Base-by-base conservation (phyloP, 2,329 filamentous ascomycete genomes). In the Ascochyta koolunga region DNA sequence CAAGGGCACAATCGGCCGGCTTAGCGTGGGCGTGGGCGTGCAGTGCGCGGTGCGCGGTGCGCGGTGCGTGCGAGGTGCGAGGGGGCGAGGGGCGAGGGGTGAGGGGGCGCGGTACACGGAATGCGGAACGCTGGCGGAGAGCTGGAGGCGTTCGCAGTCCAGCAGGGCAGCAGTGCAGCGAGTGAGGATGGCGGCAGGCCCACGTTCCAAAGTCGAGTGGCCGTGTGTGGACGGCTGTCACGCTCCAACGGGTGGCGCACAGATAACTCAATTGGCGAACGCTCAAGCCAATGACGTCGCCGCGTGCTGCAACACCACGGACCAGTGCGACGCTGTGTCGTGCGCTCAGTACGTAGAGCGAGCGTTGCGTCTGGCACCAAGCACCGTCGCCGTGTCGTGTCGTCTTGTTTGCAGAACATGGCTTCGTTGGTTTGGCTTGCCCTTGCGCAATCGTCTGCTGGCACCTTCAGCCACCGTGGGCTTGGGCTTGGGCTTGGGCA, bases 141-240 rank as follows among this genome's bases (percentile, higher is more conserved):
- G 35, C 19, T 13, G 16, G 18, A 41, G 33, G 50, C 27, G 21
- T 29, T 50, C 22, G 35, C 39, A 39, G 39, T 50, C 7, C 24
- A 27, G 24, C 24, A 51, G 38, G 42, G 61, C 54, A 43, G 57
- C 37, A 57, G 56, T 39, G 51, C 56, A 62, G 59, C 58, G 64
- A 65, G 60, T 62, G 63, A 58, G 61, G 57, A 52, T 42, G 43
- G 61, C 54, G 43, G 56, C 35, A 58, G 56, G 62, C 60, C 59
- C 69, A 72, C 68, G 69, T 71, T 71, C 66, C 50, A 16, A 33
- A 10, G 18, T 49, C 62, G 57, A 56, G 62, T 58, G 61, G 61
- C 55, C 53, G 45, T 64, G 61, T 64, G 63, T 66, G 65, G 60
- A 61, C 58, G 55, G 56, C 59, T 56, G 61, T 60, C 39, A 57